phyloP scores from a whole-genome alignment of 106 monocot species.

The Narthecium ossifragum region DNA sequence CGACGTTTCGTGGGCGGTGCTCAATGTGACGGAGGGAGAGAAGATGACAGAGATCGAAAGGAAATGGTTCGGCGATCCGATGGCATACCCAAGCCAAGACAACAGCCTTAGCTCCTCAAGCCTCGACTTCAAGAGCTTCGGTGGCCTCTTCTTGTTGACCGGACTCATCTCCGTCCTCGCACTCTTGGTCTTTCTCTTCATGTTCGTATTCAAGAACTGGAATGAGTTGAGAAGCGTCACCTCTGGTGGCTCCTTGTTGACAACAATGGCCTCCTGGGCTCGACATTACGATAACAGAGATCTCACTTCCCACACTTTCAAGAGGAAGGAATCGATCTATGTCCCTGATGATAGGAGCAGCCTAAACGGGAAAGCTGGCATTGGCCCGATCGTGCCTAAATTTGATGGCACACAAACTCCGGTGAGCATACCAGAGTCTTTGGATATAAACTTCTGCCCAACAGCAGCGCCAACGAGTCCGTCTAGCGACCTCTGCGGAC shows the following conservation, averaged over 20 bases:
- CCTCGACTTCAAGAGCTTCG: constrained; percentile 16
- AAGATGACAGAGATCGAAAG: neutral
- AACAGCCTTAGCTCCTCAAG: constrained; percentile 6
- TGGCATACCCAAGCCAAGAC: neutral
- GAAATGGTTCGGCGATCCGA: constrained; percentile 2
- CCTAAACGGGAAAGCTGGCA: no score
- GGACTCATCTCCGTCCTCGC: constrained; percentile 6
- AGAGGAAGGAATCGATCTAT: neutral
- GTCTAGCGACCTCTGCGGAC: no score
- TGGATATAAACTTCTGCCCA: no score
- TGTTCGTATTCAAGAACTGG: constrained; percentile 21
- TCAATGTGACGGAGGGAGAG: constrained; percentile 9
- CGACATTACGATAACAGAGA: constrained; percentile 17
- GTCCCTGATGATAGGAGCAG: no score
- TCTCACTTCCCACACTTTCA: constrained; percentile 19
- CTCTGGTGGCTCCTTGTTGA: neutral
- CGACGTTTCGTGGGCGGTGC: constrained; percentile 6
- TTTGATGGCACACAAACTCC: no score
- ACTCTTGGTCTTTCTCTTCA: constrained; percentile 8
- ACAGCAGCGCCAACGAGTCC: no score
- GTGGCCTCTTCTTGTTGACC: constrained; percentile 19
- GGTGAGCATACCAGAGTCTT: no score
- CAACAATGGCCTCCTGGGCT: constrained; percentile 12
- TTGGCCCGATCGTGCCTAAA: no score
- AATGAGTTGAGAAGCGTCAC: constrained; percentile 8